phyloP scores from a whole-genome alignment of 257 asterid species.

The Solanum sejunctum region DNA sequence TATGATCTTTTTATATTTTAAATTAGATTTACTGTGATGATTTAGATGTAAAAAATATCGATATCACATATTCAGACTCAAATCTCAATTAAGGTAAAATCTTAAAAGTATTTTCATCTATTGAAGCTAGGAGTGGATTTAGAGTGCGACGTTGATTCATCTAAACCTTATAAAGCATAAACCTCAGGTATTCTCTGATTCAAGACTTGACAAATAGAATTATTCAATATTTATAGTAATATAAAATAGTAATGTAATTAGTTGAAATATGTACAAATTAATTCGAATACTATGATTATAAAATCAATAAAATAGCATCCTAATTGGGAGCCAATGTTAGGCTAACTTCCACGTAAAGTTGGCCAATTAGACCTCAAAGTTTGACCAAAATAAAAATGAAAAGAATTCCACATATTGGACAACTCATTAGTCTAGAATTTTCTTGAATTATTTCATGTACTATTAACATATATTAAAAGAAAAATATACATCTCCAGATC shows the following conservation, averaged over 20 bases:
- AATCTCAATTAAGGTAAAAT: too few relatives aligned
- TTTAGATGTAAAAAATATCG: not conserved
- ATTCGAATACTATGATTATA: accelerated
- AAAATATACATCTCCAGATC: not conserved
- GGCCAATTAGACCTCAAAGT: not conserved
- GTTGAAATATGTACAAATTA: not conserved
- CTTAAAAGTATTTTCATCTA: not conserved
- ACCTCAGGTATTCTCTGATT: not conserved
- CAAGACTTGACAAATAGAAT: not conserved
- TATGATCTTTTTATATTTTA: not conserved
- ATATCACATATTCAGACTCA: not conserved
- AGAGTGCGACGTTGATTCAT: not conserved
- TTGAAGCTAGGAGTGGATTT: not conserved
- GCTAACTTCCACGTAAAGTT: not conserved
- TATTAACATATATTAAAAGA: not conserved
- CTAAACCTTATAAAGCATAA: not conserved
- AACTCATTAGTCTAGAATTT: not conserved
- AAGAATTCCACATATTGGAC: not conserved
- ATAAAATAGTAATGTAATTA: not conserved
- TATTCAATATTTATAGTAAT: not conserved
- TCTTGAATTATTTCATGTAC: not conserved
- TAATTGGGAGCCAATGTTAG: not conserved
- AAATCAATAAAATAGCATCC: not conserved
- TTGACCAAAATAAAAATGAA: not conserved
- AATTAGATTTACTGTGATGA: not conserved